Evolutionary conservation across 2,329 filamentous ascomycete genomes (phyloP).

Genomic region (Hypoxylon sp.): DNA sequence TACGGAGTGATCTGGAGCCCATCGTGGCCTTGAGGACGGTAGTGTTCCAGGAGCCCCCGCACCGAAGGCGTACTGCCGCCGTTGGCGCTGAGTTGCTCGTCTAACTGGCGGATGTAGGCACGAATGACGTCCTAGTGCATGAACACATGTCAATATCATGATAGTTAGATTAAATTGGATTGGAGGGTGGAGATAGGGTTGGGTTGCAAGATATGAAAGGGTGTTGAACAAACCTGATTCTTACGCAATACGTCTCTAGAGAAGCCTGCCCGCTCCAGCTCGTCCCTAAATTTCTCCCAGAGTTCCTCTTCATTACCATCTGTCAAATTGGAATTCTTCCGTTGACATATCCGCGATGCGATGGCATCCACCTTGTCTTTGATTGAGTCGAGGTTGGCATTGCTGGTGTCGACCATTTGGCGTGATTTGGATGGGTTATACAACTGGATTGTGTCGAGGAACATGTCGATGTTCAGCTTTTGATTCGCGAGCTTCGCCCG

Average conservation of each 20-base stretch:
- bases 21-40: slow-evolving; percentile 53
- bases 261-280: slow-evolving; percentile 72
- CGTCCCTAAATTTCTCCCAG: slow-evolving; percentile 72
- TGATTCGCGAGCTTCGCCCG: slow-evolving; percentile 65
- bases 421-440: slow-evolving; percentile 62
- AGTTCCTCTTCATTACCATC: slow-evolving; percentile 66
- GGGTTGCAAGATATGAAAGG: slow-evolving; percentile 12
- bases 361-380: slow-evolving; percentile 73
- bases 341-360: slow-evolving; percentile 65
- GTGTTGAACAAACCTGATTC: slow-evolving; percentile 66
- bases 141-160: slow-evolving; percentile 27
- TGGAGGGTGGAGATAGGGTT: slow-evolving; percentile 18
- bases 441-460: slow-evolving; percentile 71
- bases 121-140: slow-evolving; percentile 68
- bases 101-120: slow-evolving; percentile 73
- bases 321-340: slow-evolving; percentile 57
- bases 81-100: slow-evolving; percentile 62
- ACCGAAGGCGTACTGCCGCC: slow-evolving; percentile 65
- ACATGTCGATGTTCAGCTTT: slow-evolving; percentile 67
- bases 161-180: slow-evolving; percentile 19
- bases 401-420: slow-evolving; percentile 56
- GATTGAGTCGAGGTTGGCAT: slow-evolving; percentile 65
- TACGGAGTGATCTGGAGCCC: slow-evolving; percentile 50
- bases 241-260: slow-evolving; percentile 67
- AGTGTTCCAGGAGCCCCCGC: slow-evolving; percentile 66